Conservation (phyloP, 768 basidiomycete genomes). For the Amanita muscaria region DNA sequence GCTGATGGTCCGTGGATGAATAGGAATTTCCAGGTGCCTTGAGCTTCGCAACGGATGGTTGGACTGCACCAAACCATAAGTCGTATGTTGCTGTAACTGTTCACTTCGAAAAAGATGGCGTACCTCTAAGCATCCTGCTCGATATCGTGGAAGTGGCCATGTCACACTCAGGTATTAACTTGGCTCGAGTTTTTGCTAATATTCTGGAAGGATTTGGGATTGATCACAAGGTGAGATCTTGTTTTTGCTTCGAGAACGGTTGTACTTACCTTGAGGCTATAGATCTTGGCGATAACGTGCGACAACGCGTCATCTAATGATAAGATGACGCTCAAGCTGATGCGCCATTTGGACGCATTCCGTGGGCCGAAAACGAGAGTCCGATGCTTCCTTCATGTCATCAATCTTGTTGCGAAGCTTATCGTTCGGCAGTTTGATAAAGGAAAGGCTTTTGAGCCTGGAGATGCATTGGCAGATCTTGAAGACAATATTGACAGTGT, state of each 20-base stretch:
- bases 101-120: background rate
- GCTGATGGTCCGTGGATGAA: no score
- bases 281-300: background rate
- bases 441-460: no score
- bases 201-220: background rate
- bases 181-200: background rate
- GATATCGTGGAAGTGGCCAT: background rate
- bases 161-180: background rate
- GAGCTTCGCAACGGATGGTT: background rate
- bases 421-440: no score
- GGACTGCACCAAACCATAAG: background rate
- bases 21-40: background rate
- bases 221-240: background rate
- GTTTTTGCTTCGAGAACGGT: no score
- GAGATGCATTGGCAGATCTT: no score
- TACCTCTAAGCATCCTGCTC: background rate
- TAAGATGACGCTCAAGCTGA: no score
- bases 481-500: no score
- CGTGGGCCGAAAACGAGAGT: no score
- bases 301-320: background rate
- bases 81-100: slow-evolving; percentile 7
- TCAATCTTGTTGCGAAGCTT: no score
- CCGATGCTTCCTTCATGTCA: no score
- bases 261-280: no score
- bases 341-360: no score